Conservation (phyloP, 345 rosid species). For the Firmiana major region DNA sequence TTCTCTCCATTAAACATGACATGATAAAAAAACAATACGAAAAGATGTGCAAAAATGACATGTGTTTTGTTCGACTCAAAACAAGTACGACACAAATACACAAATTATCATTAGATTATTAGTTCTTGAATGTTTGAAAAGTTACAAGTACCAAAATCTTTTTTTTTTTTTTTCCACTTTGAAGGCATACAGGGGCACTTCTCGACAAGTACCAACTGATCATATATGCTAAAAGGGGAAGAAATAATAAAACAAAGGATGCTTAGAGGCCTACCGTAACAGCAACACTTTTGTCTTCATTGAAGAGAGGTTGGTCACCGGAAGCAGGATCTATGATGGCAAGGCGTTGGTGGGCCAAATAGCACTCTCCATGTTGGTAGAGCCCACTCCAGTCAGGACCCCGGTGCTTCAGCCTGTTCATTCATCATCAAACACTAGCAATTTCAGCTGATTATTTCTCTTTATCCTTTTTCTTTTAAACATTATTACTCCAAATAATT, state of each 20-base stretch:
- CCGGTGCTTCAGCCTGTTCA: slow-evolving; percentile 79
- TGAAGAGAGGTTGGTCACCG: slow-evolving; percentile 95
- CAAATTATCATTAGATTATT: not conserved
- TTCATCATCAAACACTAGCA: not conserved
- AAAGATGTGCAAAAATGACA: no score
- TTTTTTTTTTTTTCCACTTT: not conserved
- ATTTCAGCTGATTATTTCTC: not conserved
- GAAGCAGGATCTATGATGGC: slow-evolving; percentile 93
- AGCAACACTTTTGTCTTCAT: slow-evolving; percentile 68
- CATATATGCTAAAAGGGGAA: not conserved
- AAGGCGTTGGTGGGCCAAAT: slow-evolving; percentile 82
- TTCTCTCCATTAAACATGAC: no score
- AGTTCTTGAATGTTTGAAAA: not conserved
- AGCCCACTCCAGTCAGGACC: slow-evolving; percentile 99
- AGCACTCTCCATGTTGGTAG: slow-evolving; percentile 65
- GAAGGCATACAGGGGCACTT: not conserved
- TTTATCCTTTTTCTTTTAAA: not conserved
- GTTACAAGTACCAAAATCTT: not conserved
- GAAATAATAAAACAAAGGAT: not conserved
- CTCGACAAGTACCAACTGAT: not conserved
- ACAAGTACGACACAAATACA: no score
- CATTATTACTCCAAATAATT: not conserved
- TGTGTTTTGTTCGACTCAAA: no score
- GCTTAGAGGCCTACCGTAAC: slow-evolving; percentile 56
- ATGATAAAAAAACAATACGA: no score